Evolutionary conservation across 371 early-diverging fungal genomes (phyloP).

Genomic region (Mortierella sp.): DNA sequence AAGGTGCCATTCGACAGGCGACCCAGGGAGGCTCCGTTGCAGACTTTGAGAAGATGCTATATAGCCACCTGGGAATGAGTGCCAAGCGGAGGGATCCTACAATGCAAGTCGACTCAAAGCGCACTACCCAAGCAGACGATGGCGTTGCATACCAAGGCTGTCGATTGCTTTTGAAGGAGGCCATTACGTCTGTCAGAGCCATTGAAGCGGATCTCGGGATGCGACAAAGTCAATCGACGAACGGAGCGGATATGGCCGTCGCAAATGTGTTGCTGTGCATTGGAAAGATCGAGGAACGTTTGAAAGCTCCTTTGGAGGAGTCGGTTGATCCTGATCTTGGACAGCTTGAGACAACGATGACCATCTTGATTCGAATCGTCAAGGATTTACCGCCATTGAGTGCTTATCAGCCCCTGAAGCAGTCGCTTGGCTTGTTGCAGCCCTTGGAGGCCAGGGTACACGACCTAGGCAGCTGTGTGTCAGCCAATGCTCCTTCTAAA

Average conservation of each 20-base stretch:
- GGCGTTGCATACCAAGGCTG: not conserved
- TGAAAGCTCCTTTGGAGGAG: not conserved
- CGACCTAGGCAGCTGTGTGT: conserved; percentile 1
- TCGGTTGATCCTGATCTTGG: not conserved
- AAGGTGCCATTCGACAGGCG: conserved; percentile 4
- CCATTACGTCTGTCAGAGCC: not conserved
- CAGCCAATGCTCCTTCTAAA: not conserved
- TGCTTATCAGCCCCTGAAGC: conserved; percentile 2
- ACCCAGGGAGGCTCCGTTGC: not conserved
- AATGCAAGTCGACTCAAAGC: not conserved
- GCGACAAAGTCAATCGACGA: not conserved
- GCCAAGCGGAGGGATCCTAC: conserved; percentile 11
- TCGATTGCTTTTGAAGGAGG: conserved; percentile 1
- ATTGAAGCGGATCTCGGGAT: not conserved
- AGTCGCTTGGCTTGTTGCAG: not conserved
- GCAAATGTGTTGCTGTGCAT: not conserved
- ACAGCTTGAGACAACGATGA: conserved; percentile 10
- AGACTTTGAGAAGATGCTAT: conserved; percentile 20
- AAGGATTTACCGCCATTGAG: not conserved
- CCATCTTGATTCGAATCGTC: conserved; percentile 8
- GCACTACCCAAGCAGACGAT: not conserved
- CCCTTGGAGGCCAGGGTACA: conserved; percentile 7
- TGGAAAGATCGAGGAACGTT: not conserved
- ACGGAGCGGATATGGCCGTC: not conserved
- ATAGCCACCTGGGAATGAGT: conserved; percentile 13